Conservation (phyloP, 2,329 filamentous ascomycete species). For the Pseudogymnoascus sp. region DNA sequence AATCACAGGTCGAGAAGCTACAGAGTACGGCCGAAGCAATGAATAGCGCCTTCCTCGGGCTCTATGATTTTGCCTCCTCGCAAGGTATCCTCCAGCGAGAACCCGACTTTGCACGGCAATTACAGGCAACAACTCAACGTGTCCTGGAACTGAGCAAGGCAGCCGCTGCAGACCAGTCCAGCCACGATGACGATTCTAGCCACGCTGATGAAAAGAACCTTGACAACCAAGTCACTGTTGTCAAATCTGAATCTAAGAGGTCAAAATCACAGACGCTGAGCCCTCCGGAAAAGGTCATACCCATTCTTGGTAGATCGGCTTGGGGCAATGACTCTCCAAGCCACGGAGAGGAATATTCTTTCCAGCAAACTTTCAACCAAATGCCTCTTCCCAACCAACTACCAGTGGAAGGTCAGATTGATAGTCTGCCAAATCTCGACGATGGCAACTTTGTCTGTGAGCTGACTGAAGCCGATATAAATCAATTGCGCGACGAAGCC, state of each 20-base stretch:
- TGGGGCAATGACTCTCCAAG: neutral
- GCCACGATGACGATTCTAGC: slow-evolving; percentile 22
- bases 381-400: neutral
- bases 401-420: slow-evolving; percentile 34
- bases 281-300: neutral
- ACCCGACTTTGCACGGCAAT: slow-evolving; percentile 48
- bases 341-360: neutral
- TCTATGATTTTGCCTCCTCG: slow-evolving; percentile 54
- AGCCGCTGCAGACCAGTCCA: slow-evolving; percentile 34
- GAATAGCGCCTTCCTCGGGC: slow-evolving; percentile 59
- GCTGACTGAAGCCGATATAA: slow-evolving; percentile 22
- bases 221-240: neutral
- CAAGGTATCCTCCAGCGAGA: slow-evolving; percentile 50
- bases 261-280: neutral
- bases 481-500: slow-evolving; percentile 23
- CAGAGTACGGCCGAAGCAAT: slow-evolving; percentile 64
- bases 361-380: neutral
- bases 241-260: neutral
- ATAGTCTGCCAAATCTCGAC: slow-evolving; percentile 42
- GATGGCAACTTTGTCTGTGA: slow-evolving; percentile 47
- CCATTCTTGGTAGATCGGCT: neutral
- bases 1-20: slow-evolving; percentile 62
- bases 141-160: slow-evolving; percentile 49
- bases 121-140: slow-evolving; percentile 49
- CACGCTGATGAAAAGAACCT: slow-evolving; percentile 8